A percentile compares a stretch with the other conserved stretches of the same genome.
Evolutionary conservation across 2,329 filamentous ascomycete species (phyloP).

Genomic region (Phyllosticta citriasiana): DNA sequence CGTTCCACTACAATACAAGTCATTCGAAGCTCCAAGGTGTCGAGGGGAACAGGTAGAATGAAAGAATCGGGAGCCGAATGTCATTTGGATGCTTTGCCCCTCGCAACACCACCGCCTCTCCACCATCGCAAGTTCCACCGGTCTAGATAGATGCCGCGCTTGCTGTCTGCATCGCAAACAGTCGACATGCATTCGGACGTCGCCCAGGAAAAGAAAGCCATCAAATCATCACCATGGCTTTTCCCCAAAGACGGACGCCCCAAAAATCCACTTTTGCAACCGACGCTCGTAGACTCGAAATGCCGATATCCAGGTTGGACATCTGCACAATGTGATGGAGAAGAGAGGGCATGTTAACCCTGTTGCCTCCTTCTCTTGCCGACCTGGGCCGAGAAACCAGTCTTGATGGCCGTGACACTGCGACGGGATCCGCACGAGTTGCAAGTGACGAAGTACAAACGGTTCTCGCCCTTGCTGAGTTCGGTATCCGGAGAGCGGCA

Average conservation of each 20-base stretch:
- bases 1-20: neutral
- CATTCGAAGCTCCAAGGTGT: neutral
- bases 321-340: neutral
- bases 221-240: neutral
- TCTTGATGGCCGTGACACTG: slow-evolving; percentile 96
- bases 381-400: slow-evolving; percentile 98
- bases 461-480: slow-evolving; percentile 97
- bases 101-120: neutral
- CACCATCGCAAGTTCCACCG: neutral
- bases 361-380: slow-evolving; percentile 96
- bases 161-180: neutral
- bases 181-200: neutral
- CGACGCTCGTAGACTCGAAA: neutral
- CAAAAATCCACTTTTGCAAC: neutral
- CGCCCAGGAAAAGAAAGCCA: neutral
- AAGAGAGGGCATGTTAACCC: slow-evolving; percentile 44
- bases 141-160: neutral
- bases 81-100: neutral
- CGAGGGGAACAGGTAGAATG: neutral
- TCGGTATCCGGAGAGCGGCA: slow-evolving; percentile 92
- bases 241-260: neutral
- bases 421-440: slow-evolving; percentile 60
- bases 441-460: slow-evolving; percentile 97
- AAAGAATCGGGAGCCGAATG: neutral
- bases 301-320: neutral